Base-by-base conservation (phyloP, 2,329 filamentous ascomycete species). In the Aspergillus brunneoviolaceus region DNA sequence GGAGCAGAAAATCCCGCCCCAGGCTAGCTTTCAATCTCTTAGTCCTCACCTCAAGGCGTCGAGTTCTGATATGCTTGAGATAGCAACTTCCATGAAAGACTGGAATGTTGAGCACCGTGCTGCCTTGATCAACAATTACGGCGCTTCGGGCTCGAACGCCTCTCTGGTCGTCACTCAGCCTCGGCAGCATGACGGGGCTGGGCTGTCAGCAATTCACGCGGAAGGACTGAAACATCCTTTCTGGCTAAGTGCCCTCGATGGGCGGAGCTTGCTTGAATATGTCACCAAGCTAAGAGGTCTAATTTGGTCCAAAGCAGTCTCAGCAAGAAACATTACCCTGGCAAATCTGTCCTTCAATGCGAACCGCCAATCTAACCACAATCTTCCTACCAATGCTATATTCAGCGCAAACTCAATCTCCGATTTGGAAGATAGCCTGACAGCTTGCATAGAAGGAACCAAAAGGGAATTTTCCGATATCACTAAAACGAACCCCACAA, bases 21-120 rank as follows among this genome's bases (percentile, higher is more conserved):
- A 74, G 50, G 67, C 72, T 7, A 73, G 63, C 45, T 72, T 72
- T 57, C 31, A 58, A 1, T 59, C 23, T 1, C 65, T 74, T 33
- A 70, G 64, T 49, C 60, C 65, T 12, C 14, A 49, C 4, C 69
- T 73, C n/a, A 61, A 63, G 6, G 29, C 47, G 1, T 29, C 64
- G 1, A 21, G 12, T 12, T n/a, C 52, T 1, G 57, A 64, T 27
- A 59, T 60, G n/a, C 45, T 69, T 42, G 39, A 60, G 21, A 60
- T 70, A 16, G 2, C 60, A 21, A 64, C 50, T 2, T 47, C 39
- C 54, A 56, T 51, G 50, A 52, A 39, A 27, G 35, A 4, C 70
- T 74, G 65, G 53, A 48, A 55, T 2, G 39, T 45, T 1, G 61
- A 61, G 1, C 72, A 73, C 23, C 62, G 60, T 10, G 42, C 57